Base-by-base conservation (phyloP, 2,329 filamentous ascomycete species). In the Aspergillus fischeri region DNA sequence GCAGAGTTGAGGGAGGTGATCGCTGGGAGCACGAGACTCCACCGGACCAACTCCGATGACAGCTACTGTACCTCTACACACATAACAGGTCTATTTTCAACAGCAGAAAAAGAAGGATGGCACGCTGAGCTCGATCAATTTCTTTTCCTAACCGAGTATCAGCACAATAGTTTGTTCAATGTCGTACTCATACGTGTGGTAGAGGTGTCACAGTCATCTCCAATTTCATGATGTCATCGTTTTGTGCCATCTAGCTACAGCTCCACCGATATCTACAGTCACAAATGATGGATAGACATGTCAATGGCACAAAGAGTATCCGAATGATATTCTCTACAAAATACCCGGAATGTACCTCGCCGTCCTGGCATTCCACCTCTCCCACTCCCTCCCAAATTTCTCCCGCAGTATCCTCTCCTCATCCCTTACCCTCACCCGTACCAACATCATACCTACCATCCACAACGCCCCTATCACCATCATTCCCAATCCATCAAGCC, bases 331-430 rank as follows among this genome's bases (percentile, higher is more conserved):
- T 25, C 45, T 14, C 27, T 27, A 50, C 27, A 17, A 68, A 1
- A 78, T 8, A 25, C 71, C 70, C 0, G 82, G 81, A 29, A 84
- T 67, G 49, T 83, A 81, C 29, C 80, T 73, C 47, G 75, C 75
- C 4, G 82, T 84, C 54, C 54, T 67, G 3, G 60, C 57, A 69
- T 83, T 75, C 77, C 81, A 83, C 5, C 61, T 61, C 57, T 78
- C 76, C 81, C 81, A 84, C 51, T 78, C 69, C 10, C 63, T 60
- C 0, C 79, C 78, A 70, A 84, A 84, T 17, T 70, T 67, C 4
- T 63, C 69, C 51, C 63, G 71, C 59, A 84, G 58, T 81, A 85
- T 82, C 0, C 50, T 56, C 62, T 85, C 82, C 62, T 83, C 81
- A 58, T 83, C 75, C 32, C 54, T 63, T 0, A 83, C 76, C 25